Percentiles rank a stretch among this genome's conserved stretches.
These are phyloP conservation scores for Incumbomyces delicatus DNA, from an alignment of 2,329 filamentous ascomycete species.

Conservation along the genomic window DNA sequence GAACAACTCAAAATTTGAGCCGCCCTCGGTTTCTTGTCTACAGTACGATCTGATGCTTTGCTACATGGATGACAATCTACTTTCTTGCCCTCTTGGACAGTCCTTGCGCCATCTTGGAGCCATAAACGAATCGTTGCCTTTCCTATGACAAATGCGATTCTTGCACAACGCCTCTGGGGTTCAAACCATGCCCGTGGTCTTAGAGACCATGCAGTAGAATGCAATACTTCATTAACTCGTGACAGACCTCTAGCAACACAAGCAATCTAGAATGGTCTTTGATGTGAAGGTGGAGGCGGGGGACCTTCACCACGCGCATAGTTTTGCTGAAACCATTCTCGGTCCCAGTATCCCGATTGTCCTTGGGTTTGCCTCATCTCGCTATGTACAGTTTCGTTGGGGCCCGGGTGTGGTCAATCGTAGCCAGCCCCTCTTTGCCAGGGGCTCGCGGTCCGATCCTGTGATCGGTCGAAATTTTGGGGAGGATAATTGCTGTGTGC, in stretches of 20 bases:
- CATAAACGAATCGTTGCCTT: too few relatives aligned
- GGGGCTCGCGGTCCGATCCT: slow-evolving; percentile 46
- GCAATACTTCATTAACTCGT: slow-evolving; percentile 2
- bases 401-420: slow-evolving; percentile 39
- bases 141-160: too few relatives aligned
- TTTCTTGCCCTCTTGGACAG: background rate
- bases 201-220: background rate
- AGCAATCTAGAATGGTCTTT: background rate
- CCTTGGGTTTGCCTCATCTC: slow-evolving; percentile 12
- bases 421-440: slow-evolving; percentile 59
- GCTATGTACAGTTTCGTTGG: slow-evolving; percentile 10
- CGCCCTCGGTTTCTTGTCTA: too few relatives aligned
- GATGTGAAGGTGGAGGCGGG: background rate
- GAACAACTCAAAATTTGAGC: too few relatives aligned
- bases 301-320: slow-evolving; percentile 1
- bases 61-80: background rate
- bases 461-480: slow-evolving; percentile 34
- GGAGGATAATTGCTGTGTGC: slow-evolving; percentile 16
- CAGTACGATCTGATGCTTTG: background rate
- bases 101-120: too few relatives aligned
- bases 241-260: background rate
- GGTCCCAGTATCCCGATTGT: slow-evolving; percentile 21
- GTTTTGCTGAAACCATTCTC: slow-evolving; percentile 19
- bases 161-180: too few relatives aligned
- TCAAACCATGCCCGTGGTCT: too few relatives aligned